A percentile compares a stretch with the other conserved stretches of the same genome.
Conservation (phyloP, 1,139 yeast genomes). For the Debaryomyces nepalensis region DNA sequence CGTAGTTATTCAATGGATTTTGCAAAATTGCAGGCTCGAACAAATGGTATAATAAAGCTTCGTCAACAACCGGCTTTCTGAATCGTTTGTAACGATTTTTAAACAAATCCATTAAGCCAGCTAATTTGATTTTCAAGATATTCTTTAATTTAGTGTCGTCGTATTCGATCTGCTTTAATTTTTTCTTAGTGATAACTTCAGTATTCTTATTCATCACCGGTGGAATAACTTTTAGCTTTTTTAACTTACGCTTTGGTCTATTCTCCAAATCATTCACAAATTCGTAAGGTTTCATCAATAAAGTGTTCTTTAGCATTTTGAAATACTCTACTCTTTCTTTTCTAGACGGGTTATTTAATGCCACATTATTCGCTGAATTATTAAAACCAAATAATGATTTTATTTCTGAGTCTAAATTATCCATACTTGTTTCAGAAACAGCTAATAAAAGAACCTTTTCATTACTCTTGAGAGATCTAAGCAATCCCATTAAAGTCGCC, state of each 20-base stretch:
- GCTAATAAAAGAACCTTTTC: slow-evolving; percentile 83
- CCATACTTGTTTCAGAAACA: slow-evolving; percentile 57
- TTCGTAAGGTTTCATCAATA: slow-evolving; percentile 70
- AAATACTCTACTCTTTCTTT: slow-evolving; percentile 58
- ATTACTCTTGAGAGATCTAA: slow-evolving; percentile 69
- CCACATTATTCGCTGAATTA: slow-evolving; percentile 50
- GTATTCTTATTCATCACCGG: slow-evolving; percentile 17
- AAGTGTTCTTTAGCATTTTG: slow-evolving; percentile 54
- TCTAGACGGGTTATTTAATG: slow-evolving; percentile 47
- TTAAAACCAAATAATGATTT: slow-evolving; percentile 58
- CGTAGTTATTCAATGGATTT: slow-evolving; percentile 46
- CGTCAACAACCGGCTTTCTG: slow-evolving; percentile 89
- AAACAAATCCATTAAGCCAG: slow-evolving; percentile 88
- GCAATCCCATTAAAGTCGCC: slow-evolving; percentile 70
- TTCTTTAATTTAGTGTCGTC: slow-evolving; percentile 84
- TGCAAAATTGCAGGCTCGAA: slow-evolving; percentile 61
- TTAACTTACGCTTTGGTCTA: slow-evolving; percentile 54
- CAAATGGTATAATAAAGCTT: slow-evolving; percentile 68
- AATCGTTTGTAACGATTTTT: slow-evolving; percentile 86
- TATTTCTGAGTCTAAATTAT: slow-evolving; percentile 40
- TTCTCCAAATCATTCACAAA: slow-evolving; percentile 55
- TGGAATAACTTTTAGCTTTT: slow-evolving; percentile 36
- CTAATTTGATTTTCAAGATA: slow-evolving; percentile 78
- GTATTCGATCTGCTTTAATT: slow-evolving; percentile 58
- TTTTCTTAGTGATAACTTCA: slow-evolving; percentile 32